phyloP scores from a whole-genome alignment of 2,329 filamentous ascomycete species.

The Aureobasidium sp. region DNA sequence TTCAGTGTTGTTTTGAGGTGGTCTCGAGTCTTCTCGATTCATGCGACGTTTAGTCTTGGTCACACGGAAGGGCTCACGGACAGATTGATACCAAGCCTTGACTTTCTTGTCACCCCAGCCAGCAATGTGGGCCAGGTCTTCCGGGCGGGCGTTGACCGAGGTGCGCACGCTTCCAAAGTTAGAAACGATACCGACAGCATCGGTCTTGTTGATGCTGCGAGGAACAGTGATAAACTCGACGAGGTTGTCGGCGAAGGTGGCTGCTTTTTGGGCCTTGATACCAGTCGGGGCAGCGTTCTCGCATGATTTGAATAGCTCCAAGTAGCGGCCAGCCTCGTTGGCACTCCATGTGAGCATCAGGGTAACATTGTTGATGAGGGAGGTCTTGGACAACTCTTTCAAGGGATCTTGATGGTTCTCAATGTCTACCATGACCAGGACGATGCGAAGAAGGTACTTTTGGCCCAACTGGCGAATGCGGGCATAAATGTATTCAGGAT shows the following conservation, averaged over 20 bases:
- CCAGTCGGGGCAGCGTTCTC: constrained; percentile 76
- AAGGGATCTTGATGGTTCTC: constrained; percentile 85
- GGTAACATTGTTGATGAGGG: constrained; percentile 85
- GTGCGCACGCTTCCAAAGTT: constrained; percentile 84
- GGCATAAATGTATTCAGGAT: constrained; percentile 96
- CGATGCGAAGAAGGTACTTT: constrained; percentile 76
- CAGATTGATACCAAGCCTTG: constrained; percentile 69
- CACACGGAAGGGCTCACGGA: constrained; percentile 77
- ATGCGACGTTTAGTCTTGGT: constrained; percentile 55
- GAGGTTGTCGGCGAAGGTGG: constrained; percentile 75
- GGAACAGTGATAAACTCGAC: constrained; percentile 91
- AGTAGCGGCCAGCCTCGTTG: constrained; percentile 83
- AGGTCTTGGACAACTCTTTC: constrained; percentile 86
- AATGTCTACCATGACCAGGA: constrained; percentile 91
- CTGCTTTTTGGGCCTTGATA: constrained; percentile 78
- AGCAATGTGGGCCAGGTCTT: constrained; percentile 74
- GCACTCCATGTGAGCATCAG: constrained; percentile 91
- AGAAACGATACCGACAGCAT: constrained; percentile 81
- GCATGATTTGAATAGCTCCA: constrained; percentile 91
- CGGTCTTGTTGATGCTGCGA: constrained; percentile 85
- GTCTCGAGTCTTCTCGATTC: constrained; percentile 24
- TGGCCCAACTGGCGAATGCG: constrained; percentile 78
- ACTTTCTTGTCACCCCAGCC: constrained; percentile 98
- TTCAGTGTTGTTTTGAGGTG: constrained; percentile 19
- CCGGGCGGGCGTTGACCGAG: constrained; percentile 78